Base-by-base conservation (phyloP, 148 eudicot species). In the Cornus florida region DNA sequence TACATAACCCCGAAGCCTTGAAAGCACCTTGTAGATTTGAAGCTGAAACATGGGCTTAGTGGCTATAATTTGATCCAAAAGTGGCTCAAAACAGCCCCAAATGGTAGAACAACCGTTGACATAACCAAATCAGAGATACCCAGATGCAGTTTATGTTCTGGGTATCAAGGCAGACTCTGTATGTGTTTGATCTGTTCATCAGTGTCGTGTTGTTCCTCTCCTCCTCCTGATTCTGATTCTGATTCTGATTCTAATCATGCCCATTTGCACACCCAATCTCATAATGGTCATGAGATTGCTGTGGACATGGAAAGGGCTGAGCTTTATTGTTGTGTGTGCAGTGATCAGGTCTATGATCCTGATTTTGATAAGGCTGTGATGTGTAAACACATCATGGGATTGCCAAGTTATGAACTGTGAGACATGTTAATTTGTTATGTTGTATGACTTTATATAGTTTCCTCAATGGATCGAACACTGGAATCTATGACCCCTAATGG, bases 331-430 rank as follows among this genome's bases (percentile, higher is more conserved):
- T 80, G 79, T 69, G 86, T 82, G 62, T 91, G 94, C 70, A 77
- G 86, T 83, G 92, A 91, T 87, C 94, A 90, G 75, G 90, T 91
- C 50, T 91, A 91, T 72, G 94, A 91, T 84, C 90, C 86, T 75
- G 92, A 91, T 71, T 91, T 91, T 69, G 94, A 91, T 65, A 87
- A 83, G 72, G 75, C 86, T 79, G 84, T 89, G 57, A 71, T 88
- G 84, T 78, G 85, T 7, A 83, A 86, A 35, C 77, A 83, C 31
- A 46, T 85, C 43, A 77, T 67, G 65, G 81, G 64, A 39, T 73
- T 83, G 71, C 56, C 76, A 10, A 72, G 86, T n/a, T n/a, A n/a
- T n/a, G n/a, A n/a, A n/a, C n/a, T n/a, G n/a, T 39, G 43, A 3
- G 3, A 3, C 43, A 39, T 39, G 43, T 39, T 39, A 39, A 3